Evolutionary conservation across 257 asterid genomes (phyloP), one percentile per base, ranked within the genome.

Genomic region (Coffea eugenioides): DNA sequence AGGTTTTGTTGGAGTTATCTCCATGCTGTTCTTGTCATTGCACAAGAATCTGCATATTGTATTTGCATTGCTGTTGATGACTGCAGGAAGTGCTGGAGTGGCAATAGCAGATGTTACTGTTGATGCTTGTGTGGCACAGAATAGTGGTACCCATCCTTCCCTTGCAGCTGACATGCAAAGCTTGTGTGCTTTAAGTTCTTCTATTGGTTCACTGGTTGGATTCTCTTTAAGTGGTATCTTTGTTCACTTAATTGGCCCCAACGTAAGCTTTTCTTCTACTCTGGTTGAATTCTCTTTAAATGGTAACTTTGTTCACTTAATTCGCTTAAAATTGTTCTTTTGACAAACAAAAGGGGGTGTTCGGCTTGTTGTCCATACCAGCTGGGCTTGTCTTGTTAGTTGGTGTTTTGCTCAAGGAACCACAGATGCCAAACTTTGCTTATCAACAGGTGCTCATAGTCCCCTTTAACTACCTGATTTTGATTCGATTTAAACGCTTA

Each of bases 101-200:
- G 99, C 99, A 11, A 94, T 96, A 77, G 98, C 99, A 18, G 99
- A 96, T 66, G 99, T 96, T 71, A 96, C 99, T 18, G 90, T 96
- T 10, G 99, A 96, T 83, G 99, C 99, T 36, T 96, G 98, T 67
- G 97, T 94, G 71, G 98, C 97, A 11, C 97, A 94, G 86, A 94
- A 89, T 56, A 96, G 99, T 12, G 94, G 95, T 67, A 77, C 52
- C 69, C 91, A 87, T 84, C 97, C 95, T 73, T 87, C 90, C 57
- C 92, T 94, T 68, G 99, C 99, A 77, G 89, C 97, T 59, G 97
- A 96, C 83, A 90, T 96, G 93, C 99, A 96, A 86, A 94, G 98
- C 86, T 90, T 96, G 77, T 96, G 99, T 45, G 86, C 97, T 61
- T 84, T 96, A 83, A 94, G 99, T 83, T 77, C 98, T 69, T 92